phyloP scores from a whole-genome alignment of 1,284 basidiomycete genomes.

The Singerocomus inundabilis region DNA sequence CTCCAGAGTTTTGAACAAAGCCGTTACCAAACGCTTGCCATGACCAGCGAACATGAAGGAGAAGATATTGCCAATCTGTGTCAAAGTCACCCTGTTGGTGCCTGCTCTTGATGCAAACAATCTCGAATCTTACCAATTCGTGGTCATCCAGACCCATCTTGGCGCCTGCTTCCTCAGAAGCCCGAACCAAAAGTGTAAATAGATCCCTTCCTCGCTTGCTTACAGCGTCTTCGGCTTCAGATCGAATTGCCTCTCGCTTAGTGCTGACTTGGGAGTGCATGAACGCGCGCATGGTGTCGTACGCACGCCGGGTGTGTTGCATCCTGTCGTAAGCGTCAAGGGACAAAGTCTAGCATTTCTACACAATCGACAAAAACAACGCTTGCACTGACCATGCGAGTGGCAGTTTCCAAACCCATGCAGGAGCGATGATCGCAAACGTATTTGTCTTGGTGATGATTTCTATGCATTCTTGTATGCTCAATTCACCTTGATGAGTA shows the following conservation, averaged over 20 bases:
- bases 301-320: conserved; percentile 29
- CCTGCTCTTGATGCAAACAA: not conserved
- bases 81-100: not conserved
- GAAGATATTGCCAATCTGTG: conserved; percentile 54
- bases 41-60: conserved; percentile 56
- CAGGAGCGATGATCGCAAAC: conserved; percentile 35
- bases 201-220: conserved; percentile 34
- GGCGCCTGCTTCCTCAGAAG: conserved; percentile 45
- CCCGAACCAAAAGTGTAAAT: conserved; percentile 49
- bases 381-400: conserved; percentile 37
- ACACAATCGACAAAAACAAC: not conserved
- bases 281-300: conserved; percentile 32
- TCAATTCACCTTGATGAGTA: conserved; percentile 40
- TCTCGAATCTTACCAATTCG: conserved; percentile 41
- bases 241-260: conserved; percentile 36
- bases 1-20: not conserved
- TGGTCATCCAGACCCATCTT: conserved; percentile 45
- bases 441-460: conserved; percentile 35
- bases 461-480: conserved; percentile 44
- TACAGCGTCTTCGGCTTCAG: conserved; percentile 14
- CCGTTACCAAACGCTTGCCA: conserved; percentile 34
- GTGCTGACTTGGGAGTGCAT: conserved; percentile 43
- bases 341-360: not conserved
- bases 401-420: conserved; percentile 45
- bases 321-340: conserved; percentile 15